A percentile compares a stretch with the other conserved stretches of the same genome.
These are phyloP conservation scores for Boletus sp. DNA, from an alignment of 768 basidiomycete genomes.

Conservation along the genomic window DNA sequence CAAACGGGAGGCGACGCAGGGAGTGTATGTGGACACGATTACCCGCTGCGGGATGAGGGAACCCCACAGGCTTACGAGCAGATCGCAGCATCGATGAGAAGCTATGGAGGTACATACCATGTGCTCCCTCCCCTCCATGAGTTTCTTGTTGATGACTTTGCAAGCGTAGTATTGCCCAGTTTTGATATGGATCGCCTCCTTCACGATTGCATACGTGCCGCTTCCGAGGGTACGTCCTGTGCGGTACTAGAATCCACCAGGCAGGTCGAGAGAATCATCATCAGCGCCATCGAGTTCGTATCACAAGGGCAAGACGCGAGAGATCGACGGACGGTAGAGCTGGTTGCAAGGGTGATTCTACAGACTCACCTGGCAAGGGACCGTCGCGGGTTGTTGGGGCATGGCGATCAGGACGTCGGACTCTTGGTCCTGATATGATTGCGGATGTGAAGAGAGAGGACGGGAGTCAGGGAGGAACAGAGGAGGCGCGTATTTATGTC, in stretches of 20 bases:
- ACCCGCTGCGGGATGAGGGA: background rate
- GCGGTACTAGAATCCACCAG: conserved; percentile 54
- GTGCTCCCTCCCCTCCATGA: conserved; percentile 96
- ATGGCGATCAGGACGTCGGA: conserved; percentile 17
- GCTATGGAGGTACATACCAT: conserved; percentile 61
- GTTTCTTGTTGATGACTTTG: conserved; percentile 99
- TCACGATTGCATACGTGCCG: conserved; percentile 93
- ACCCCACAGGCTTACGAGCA: background rate
- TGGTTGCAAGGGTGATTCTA: background rate
- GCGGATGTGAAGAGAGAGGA: conserved; percentile 5
- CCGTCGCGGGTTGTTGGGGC: conserved; percentile 35
- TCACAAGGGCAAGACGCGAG: conserved; percentile 2
- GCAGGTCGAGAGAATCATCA: background rate
- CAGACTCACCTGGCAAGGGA: conserved; percentile 44
- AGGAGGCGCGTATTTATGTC: conserved; percentile 15
- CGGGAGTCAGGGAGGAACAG: background rate
- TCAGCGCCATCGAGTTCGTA: conserved; percentile 5
- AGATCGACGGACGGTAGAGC: background rate
- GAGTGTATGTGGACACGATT: background rate
- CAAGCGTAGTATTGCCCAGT: conserved; percentile 95
- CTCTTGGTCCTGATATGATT: conserved; percentile 16
- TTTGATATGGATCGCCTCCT: conserved; percentile 92
- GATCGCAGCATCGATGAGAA: conserved; percentile 9
- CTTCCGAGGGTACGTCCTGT: conserved; percentile 86
- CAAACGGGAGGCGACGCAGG: background rate